A percentile compares a stretch with the other conserved stretches of the same genome.
phyloP scores from a whole-genome alignment of 2,329 filamentous ascomycete genomes.

The Hypoxylon sp. region DNA sequence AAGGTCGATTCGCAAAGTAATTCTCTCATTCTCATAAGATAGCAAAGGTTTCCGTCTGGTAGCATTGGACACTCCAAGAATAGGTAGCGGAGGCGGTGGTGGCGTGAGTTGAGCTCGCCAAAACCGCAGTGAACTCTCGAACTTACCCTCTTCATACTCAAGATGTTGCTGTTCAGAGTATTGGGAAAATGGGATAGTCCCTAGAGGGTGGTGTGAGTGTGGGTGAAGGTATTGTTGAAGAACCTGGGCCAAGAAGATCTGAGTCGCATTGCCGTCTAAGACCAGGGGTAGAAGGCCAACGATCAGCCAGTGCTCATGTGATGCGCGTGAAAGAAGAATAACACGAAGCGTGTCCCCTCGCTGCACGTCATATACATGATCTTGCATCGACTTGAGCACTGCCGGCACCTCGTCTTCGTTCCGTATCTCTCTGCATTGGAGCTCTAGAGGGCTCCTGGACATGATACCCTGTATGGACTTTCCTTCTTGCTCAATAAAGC shows the following conservation, averaged over 20 bases:
- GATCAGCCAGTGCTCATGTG: conserved; percentile 24
- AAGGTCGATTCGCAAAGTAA: no score
- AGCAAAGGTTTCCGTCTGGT: no score
- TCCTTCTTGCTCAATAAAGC: conserved; percentile 5
- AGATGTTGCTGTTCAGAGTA: background rate
- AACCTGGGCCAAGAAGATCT: conserved; percentile 31
- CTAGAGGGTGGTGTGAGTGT: no score
- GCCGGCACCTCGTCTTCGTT: conserved; percentile 4
- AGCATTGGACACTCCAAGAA: conserved; percentile 2
- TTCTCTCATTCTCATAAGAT: no score
- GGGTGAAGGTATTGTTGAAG: conserved; percentile 6
- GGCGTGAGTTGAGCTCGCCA: conserved; percentile 1
- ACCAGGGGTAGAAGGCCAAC: conserved; percentile 28
- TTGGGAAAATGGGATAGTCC: conserved; percentile 1
- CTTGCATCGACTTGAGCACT: conserved; percentile 12
- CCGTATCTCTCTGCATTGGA: conserved; percentile 12
- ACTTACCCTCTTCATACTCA: background rate
- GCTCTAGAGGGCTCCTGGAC: background rate
- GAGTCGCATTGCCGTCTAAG: conserved; percentile 24
- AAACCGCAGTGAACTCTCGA: conserved; percentile 3
- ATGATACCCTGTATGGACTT: background rate
- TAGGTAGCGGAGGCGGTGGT: conserved; percentile 6
- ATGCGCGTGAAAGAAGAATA: conserved; percentile 22
- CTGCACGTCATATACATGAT: conserved; percentile 29
- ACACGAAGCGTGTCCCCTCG: conserved; percentile 24